Conservation (phyloP, 805 yeast genomes). For the Candida golubevii region DNA sequence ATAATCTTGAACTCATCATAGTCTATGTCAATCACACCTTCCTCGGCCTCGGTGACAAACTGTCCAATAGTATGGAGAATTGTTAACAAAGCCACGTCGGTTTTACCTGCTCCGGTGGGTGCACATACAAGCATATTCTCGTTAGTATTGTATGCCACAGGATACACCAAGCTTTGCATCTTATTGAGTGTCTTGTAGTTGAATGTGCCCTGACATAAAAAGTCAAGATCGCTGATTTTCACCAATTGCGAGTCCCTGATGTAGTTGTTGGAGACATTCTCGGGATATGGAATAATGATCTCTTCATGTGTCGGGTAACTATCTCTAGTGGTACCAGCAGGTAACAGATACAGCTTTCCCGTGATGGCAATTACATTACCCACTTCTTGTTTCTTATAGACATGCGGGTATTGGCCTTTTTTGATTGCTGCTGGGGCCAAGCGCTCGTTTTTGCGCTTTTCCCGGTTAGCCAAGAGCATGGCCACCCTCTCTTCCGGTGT, state of each 20-base stretch:
- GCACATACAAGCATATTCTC: conserved; percentile 65
- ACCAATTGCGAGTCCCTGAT: conserved; percentile 47
- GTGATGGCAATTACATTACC: conserved; percentile 64
- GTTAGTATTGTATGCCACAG: conserved; percentile 87
- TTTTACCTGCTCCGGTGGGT: conserved; percentile 22
- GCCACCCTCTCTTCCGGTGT: conserved; percentile 53
- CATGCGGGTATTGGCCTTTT: conserved; percentile 73
- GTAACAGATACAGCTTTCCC: conserved; percentile 77
- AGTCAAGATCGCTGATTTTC: conserved; percentile 61
- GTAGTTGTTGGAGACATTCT: conserved; percentile 41
- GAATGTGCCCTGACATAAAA: conserved; percentile 79
- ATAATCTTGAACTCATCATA: conserved; percentile 85
- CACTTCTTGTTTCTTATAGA: conserved; percentile 60
- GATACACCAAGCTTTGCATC: conserved; percentile 87
- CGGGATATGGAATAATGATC: conserved; percentile 74
- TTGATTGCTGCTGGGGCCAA: conserved; percentile 41
- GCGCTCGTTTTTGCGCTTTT: conserved; percentile 44
- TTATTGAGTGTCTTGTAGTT: conserved; percentile 74
- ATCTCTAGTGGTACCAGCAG: conserved; percentile 71
- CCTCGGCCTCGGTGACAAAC: conserved; percentile 48
- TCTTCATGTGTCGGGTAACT: conserved; percentile 69
- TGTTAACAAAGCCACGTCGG: conserved; percentile 20
- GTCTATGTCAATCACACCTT: conserved; percentile 57
- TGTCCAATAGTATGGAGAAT: conserved; percentile 66
- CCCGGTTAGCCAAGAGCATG: conserved; percentile 48